A percentile compares a stretch with the other conserved stretches of the same genome.
Conservation (phyloP, 768 basidiomycete species). For the Lepiota brunneoincarnata region DNA sequence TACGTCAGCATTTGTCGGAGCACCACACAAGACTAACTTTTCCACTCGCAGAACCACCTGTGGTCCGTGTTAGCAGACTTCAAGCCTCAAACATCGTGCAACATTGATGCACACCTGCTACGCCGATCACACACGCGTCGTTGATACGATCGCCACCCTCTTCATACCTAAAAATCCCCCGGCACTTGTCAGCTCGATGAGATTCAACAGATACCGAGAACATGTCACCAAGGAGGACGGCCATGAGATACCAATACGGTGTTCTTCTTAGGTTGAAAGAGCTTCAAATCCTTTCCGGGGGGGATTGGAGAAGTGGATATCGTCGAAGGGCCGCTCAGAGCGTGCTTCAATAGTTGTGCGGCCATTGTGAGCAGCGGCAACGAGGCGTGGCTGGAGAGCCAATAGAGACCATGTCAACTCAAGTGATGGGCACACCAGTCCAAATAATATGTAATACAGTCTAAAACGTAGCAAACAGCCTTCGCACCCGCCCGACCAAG, state of each 20-base stretch:
- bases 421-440: not conserved
- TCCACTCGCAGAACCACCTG: conserved; percentile 85
- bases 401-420: not conserved
- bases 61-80: conserved; percentile 4
- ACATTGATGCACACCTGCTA: conserved; percentile 57
- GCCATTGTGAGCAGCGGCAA: conserved; percentile 2
- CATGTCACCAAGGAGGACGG: conserved; percentile 72
- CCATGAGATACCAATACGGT: conserved; percentile 82
- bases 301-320: conserved; percentile 8
- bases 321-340: not conserved
- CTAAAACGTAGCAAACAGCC: not conserved
- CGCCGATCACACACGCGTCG: conserved; percentile 81
- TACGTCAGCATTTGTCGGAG: not conserved
- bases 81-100: not conserved
- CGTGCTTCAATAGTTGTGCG: conserved; percentile 5
- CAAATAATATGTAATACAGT: too few relatives aligned
- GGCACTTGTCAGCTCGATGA: not conserved
- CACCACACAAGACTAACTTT: conserved; percentile 50
- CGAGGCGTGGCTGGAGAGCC: not conserved
- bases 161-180: conserved; percentile 58
- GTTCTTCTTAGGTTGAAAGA: conserved; percentile 58
- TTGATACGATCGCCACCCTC: conserved; percentile 67
- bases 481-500: not conserved
- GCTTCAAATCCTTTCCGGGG: conserved; percentile 11
- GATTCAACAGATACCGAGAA: conserved; percentile 12